These are phyloP conservation scores for Curvularia hawaiiensis DNA, from an alignment of 2,329 filamentous ascomycete species.

Conservation along the genomic window DNA sequence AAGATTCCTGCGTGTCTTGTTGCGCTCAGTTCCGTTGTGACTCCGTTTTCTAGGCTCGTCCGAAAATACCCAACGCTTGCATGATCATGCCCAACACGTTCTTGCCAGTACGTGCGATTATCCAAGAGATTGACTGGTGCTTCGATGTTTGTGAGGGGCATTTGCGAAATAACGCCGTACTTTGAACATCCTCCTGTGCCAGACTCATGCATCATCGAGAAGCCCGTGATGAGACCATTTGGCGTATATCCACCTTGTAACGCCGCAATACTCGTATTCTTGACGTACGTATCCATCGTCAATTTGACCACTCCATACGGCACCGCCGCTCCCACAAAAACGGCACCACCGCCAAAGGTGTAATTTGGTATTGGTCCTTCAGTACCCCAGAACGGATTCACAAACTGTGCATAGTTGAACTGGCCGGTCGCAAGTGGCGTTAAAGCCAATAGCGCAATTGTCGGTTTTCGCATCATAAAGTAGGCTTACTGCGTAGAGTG, in stretches of 20 bases:
- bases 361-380: slow-evolving; percentile 53
- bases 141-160: slow-evolving; percentile 51
- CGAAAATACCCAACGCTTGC: slow-evolving; percentile 67
- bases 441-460: not conserved
- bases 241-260: slow-evolving; percentile 47
- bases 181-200: slow-evolving; percentile 70
- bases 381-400: slow-evolving; percentile 58
- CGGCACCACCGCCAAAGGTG: slow-evolving; percentile 48
- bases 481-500: not conserved
- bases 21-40: slow-evolving; percentile 63
- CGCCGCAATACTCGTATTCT: slow-evolving; percentile 26
- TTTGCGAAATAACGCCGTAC: slow-evolving; percentile 67
- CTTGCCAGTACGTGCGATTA: slow-evolving; percentile 49
- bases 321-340: slow-evolving; percentile 41
- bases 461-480: not conserved
- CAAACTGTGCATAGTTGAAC: slow-evolving; percentile 50
- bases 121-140: slow-evolving; percentile 47
- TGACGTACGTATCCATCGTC: slow-evolving; percentile 43
- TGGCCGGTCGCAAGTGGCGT: slow-evolving; percentile 3
- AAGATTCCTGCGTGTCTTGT: slow-evolving; percentile 64
- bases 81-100: slow-evolving; percentile 40
- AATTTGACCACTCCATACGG: slow-evolving; percentile 46
- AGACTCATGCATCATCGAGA: slow-evolving; percentile 45
- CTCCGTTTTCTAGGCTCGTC: slow-evolving; percentile 60
- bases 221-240: slow-evolving; percentile 42